Conservation (phyloP, 352 stramenopile species). For the Globisporangium nagaii region DNA sequence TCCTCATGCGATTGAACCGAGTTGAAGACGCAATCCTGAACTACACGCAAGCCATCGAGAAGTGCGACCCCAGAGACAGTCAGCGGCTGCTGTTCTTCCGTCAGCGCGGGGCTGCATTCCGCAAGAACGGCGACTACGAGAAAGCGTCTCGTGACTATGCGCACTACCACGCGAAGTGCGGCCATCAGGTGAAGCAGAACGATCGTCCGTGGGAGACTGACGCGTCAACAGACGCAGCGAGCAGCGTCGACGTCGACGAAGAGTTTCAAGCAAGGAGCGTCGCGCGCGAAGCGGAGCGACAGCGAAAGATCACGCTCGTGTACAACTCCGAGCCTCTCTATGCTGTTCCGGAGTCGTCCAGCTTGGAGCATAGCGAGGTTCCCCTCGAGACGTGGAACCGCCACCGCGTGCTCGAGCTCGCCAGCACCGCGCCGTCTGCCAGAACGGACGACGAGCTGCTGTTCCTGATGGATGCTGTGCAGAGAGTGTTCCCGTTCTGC, state of each 20-base stretch:
- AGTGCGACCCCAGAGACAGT: slow-evolving; percentile 7
- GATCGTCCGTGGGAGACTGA: neutral
- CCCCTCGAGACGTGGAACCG: slow-evolving; percentile 14
- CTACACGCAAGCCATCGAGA: slow-evolving; percentile 42
- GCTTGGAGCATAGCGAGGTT: slow-evolving; percentile 1
- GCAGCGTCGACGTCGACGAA: neutral
- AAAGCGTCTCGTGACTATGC: slow-evolving; percentile 56
- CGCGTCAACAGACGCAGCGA: neutral
- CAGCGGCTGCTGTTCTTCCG: slow-evolving; percentile 32
- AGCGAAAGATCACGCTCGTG: neutral
- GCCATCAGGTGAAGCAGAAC: slow-evolving; percentile 2
- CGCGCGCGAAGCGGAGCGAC: neutral
- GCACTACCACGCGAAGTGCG: slow-evolving; percentile 6
- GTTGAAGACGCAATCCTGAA: slow-evolving; percentile 33
- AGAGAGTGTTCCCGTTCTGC: slow-evolving; percentile 35
- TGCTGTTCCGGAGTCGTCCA: neutral
- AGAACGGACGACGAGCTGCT: slow-evolving; percentile 34
- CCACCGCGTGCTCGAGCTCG: slow-evolving; percentile 22
- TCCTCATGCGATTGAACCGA: slow-evolving; percentile 33
- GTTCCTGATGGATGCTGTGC: slow-evolving; percentile 37
- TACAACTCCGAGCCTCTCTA: slow-evolving; percentile 12
- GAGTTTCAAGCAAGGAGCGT: neutral
- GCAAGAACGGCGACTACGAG: slow-evolving; percentile 53
- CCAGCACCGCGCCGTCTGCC: slow-evolving; percentile 2
- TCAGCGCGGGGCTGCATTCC: slow-evolving; percentile 48